phyloP scores from a whole-genome alignment of 495 filamentous ascomycete species.

The Aspergillus coremiiformis region DNA sequence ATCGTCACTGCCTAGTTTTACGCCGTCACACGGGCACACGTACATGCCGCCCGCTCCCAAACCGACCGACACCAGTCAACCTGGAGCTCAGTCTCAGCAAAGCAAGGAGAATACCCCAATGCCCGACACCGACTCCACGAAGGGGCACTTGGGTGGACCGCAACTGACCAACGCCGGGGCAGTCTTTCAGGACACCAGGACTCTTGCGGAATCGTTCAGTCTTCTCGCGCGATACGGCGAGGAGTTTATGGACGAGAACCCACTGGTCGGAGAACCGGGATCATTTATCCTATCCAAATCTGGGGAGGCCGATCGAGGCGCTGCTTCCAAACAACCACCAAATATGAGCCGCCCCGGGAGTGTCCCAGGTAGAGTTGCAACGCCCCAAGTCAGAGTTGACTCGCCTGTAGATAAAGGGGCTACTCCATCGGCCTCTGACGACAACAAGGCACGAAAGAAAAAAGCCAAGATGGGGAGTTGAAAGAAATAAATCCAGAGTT shows the following conservation, averaged over 20 bases:
- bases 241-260: constrained; percentile 90
- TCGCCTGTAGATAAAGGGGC: constrained; percentile 31
- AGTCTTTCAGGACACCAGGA: constrained; percentile 41
- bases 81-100: constrained; percentile 29
- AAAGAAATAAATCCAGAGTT: constrained; percentile 6
- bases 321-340: constrained; percentile 10
- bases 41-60: constrained; percentile 54
- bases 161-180: constrained; percentile 17
- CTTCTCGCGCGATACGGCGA: constrained; percentile 57
- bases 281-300: constrained; percentile 65
- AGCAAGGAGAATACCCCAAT: constrained; percentile 58
- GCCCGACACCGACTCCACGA: constrained; percentile 41
- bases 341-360: constrained; percentile 8
- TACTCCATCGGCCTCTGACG: constrained; percentile 24
- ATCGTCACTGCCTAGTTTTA: constrained; percentile 60
- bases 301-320: constrained; percentile 22
- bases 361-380: constrained; percentile 19
- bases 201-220: constrained; percentile 60
- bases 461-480: constrained; percentile 29
- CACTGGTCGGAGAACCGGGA: constrained; percentile 76
- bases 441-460: constrained; percentile 30
- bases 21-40: constrained; percentile 64
- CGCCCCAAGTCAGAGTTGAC: constrained; percentile 35
- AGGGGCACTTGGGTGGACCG: constrained; percentile 31
- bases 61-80: constrained; percentile 24